Evolutionary conservation across 75 land plant genomes (phyloP).

Genomic region (Larix kaempferi): DNA sequence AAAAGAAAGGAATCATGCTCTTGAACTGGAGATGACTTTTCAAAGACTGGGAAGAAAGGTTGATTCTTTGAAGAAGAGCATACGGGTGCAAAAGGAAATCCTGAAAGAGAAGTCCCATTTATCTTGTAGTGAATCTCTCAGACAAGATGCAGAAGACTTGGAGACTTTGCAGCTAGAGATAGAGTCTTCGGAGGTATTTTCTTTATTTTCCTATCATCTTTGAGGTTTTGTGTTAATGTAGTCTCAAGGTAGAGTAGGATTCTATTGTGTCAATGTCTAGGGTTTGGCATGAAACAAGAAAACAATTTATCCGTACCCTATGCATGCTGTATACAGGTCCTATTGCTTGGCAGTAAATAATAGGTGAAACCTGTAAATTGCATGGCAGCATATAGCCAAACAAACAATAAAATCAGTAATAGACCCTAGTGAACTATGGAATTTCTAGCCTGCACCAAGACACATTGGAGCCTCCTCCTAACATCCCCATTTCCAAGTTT

Average conservation of each 20-base stretch:
- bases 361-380: too few species aligned
- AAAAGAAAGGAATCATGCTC: conserved; percentile 1
- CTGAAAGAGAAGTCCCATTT: conserved; percentile 7
- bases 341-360: too few species aligned
- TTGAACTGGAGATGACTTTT: background rate
- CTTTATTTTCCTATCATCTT: background rate
- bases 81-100: conserved; percentile 6
- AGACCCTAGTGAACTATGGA: too few species aligned
- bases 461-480: too few species aligned
- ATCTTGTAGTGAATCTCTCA: conserved; percentile 7
- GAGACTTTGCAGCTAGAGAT: background rate
- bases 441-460: too few species aligned
- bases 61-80: conserved; percentile 8
- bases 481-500: too few species aligned
- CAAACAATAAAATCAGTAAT: too few species aligned
- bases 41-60: conserved; percentile 8
- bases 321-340: too few species aligned
- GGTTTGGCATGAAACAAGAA: too few species aligned
- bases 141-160: background rate
- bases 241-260: background rate
- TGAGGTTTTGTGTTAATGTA: background rate
- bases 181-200: background rate
- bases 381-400: too few species aligned
- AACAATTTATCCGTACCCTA: too few species aligned
- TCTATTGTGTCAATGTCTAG: too few species aligned